Percentiles rank a stretch among this genome's conserved stretches.
These are phyloP conservation scores for Thecaphora thlaspeos DNA, from an alignment of 1,284 basidiomycete species.

Conservation along the genomic window DNA sequence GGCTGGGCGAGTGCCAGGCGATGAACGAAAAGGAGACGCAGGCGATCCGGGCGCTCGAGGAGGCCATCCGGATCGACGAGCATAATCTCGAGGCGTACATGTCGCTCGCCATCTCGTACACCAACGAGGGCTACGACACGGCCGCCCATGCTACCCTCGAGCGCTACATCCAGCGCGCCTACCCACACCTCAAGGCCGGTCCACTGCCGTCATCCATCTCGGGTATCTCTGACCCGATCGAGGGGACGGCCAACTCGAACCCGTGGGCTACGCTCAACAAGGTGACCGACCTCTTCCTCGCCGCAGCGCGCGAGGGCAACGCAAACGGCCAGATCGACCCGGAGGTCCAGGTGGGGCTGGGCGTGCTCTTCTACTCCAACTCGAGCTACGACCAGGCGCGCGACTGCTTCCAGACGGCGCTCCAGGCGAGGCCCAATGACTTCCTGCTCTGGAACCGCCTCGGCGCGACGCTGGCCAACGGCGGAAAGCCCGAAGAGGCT, in stretches of 20 bases:
- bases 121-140: constrained; percentile 89
- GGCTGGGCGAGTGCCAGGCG: constrained; percentile 87
- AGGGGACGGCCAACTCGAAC: constrained; percentile 60
- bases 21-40: constrained; percentile 80
- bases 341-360: constrained; percentile 89
- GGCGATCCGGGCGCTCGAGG: constrained; percentile 64
- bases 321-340: constrained; percentile 71
- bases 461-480: constrained; percentile 92
- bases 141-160: constrained; percentile 84
- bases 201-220: constrained; percentile 65
- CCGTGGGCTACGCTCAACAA: constrained; percentile 82
- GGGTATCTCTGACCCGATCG: constrained; percentile 61
- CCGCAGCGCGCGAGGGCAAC: constrained; percentile 69
- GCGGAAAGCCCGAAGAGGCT: constrained; percentile 87
- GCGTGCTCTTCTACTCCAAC: constrained; percentile 87
- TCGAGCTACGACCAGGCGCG: constrained; percentile 75
- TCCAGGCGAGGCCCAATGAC: constrained; percentile 79
- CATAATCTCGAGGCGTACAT: constrained; percentile 66
- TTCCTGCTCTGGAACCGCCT: constrained; percentile 95
- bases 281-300: constrained; percentile 79
- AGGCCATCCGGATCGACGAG: constrained; percentile 66
- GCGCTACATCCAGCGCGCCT: constrained; percentile 77
- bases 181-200: constrained; percentile 65
- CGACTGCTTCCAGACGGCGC: constrained; percentile 86
- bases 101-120: constrained; percentile 86